A percentile compares a stretch with the other conserved stretches of the same genome.
These are phyloP conservation scores for Trichoderma aggressivum DNA, from an alignment of 2,329 filamentous ascomycete genomes.

Conservation along the genomic window DNA sequence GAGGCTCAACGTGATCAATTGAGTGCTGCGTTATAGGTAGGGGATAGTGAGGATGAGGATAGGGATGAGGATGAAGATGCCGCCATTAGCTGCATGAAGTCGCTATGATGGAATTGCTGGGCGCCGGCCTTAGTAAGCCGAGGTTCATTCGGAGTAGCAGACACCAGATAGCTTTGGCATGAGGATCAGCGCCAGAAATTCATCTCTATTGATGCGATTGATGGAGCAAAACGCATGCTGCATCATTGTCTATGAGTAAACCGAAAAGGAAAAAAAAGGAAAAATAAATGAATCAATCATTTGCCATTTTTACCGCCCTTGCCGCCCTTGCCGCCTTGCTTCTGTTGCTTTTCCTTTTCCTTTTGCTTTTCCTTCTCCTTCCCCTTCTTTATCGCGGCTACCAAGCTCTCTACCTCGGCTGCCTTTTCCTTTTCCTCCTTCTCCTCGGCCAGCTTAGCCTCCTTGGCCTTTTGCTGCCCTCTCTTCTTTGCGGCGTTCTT, in stretches of 20 bases:
- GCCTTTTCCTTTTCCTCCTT: constrained; percentile 40
- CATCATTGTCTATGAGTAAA: neutral
- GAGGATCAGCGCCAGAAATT: neutral
- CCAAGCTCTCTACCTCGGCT: constrained; percentile 24
- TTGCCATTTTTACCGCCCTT: constrained; percentile 17
- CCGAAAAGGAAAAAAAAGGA: neutral
- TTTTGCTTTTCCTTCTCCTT: constrained; percentile 19
- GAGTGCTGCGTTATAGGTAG: neutral
- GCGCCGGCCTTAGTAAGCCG: constrained; percentile 18
- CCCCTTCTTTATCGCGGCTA: constrained; percentile 19
- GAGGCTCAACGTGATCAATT: neutral
- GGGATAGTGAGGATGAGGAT: neutral
- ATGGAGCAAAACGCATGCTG: neutral
- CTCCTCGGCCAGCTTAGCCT: constrained; percentile 35
- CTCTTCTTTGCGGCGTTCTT: constrained; percentile 66
- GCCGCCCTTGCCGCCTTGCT: constrained; percentile 4
- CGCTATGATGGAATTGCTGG: constrained; percentile 11
- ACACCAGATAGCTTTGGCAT: neutral
- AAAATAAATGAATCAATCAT: neutral
- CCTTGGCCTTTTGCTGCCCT: constrained; percentile 39
- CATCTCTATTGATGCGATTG: neutral
- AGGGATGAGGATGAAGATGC: neutral
- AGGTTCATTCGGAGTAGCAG: neutral
- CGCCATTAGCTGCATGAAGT: neutral
- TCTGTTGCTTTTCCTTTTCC: constrained; percentile 18